Evolutionary conservation across 208 protist species (phyloP).

Genomic region (Leishmania turanica): DNA sequence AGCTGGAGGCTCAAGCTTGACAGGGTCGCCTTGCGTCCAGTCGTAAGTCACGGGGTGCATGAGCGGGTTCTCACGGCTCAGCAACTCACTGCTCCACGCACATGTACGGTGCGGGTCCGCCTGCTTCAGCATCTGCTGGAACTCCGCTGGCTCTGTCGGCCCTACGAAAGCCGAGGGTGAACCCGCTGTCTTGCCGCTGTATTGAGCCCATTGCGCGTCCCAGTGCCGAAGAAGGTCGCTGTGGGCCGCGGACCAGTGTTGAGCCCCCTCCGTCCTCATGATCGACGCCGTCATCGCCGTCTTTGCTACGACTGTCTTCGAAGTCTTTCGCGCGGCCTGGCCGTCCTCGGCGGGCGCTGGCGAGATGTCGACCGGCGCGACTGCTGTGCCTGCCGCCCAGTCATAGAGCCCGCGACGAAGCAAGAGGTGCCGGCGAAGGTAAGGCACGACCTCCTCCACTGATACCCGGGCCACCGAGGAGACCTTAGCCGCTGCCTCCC

Average conservation of each 20-base stretch:
- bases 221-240: constrained; percentile 16
- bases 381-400: background rate
- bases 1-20: background rate
- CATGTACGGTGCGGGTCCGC: constrained; percentile 27
- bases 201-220: constrained; percentile 21
- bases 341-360: background rate
- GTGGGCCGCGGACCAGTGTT: constrained; percentile 14
- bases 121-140: constrained; percentile 15
- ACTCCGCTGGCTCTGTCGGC: constrained; percentile 14
- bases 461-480: constrained; percentile 34
- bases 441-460: constrained; percentile 36
- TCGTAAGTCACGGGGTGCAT: constrained; percentile 23
- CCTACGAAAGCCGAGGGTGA: background rate
- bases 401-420: constrained; percentile 48
- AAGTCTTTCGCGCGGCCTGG: too few species aligned
- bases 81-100: constrained; percentile 29
- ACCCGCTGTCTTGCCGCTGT: background rate
- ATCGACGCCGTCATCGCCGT: background rate
- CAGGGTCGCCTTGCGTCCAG: background rate
- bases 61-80: constrained; percentile 21
- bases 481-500: constrained; percentile 7
- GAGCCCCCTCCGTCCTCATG: background rate
- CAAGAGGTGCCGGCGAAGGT: constrained; percentile 42
- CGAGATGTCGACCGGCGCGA: background rate
- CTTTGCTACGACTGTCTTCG: background rate